These are phyloP conservation scores for Neonectria punicea DNA, from an alignment of 2,329 filamentous ascomycete genomes.

Conservation along the genomic window DNA sequence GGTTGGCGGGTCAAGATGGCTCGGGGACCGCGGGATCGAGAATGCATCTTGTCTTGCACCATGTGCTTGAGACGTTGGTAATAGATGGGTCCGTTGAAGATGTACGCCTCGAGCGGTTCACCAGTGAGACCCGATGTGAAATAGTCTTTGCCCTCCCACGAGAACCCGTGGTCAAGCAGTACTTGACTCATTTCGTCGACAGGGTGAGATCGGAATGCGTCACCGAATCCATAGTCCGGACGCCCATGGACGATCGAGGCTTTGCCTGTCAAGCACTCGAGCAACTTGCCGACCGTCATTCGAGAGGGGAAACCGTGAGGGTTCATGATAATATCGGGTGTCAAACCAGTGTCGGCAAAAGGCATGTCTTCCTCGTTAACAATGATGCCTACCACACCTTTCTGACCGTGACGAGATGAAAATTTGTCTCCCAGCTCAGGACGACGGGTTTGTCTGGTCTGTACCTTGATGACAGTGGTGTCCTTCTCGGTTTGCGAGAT, in stretches of 20 bases:
- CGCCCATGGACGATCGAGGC: slow-evolving; percentile 87
- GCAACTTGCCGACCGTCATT: slow-evolving; percentile 98
- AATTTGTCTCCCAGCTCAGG: slow-evolving; percentile 99
- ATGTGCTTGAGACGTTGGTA: slow-evolving; percentile 99
- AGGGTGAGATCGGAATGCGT: slow-evolving; percentile 85
- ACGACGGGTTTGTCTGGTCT: slow-evolving; percentile 93
- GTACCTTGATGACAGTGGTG: slow-evolving; percentile 88
- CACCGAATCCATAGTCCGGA: slow-evolving; percentile 83
- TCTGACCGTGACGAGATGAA: slow-evolving; percentile 97
- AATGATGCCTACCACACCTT: slow-evolving; percentile 97
- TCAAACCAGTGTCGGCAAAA: slow-evolving; percentile 89
- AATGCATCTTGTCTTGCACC: slow-evolving; percentile 99
- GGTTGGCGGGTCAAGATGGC: slow-evolving; percentile 95
- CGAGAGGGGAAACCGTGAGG: slow-evolving; percentile 99
- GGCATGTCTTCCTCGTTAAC: slow-evolving; percentile 97
- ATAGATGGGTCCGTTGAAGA: slow-evolving; percentile 99
- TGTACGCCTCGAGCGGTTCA: slow-evolving; percentile 92
- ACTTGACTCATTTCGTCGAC: slow-evolving; percentile 90
- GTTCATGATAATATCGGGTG: slow-evolving; percentile 99
- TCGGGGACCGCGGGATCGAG: slow-evolving; percentile 86
- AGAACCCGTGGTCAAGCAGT: slow-evolving; percentile 89
- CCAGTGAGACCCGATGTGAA: slow-evolving; percentile 95
- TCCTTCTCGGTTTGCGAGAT: slow-evolving; percentile 90
- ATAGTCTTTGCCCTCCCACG: slow-evolving; percentile 96
- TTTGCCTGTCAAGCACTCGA: slow-evolving; percentile 94